Conservation (phyloP, 2,329 filamentous ascomycete genomes). For the Ustilaginoidea virens region DNA sequence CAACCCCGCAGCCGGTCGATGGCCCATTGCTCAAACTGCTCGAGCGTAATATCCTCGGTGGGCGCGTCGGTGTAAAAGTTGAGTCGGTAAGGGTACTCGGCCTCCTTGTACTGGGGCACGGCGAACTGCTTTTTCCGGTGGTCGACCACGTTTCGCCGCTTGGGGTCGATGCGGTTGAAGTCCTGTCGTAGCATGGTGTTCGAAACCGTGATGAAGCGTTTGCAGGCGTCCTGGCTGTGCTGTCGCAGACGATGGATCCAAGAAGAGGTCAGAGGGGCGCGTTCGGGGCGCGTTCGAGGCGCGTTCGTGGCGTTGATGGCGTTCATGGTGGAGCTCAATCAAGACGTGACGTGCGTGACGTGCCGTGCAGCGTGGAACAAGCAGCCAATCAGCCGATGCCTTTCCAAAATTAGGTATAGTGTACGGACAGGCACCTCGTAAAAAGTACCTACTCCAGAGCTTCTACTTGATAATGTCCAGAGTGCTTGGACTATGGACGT, state of each 20-base stretch:
- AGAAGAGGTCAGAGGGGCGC: conserved; percentile 9
- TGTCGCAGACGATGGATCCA: not conserved
- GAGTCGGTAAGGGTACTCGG: conserved; percentile 69
- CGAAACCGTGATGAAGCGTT: not conserved
- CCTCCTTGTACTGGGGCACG: conserved; percentile 57
- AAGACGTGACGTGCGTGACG: too few species aligned
- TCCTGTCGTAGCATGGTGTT: conserved; percentile 32
- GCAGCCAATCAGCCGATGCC: too few species aligned
- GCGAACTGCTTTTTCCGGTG: conserved; percentile 80
- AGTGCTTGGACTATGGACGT: too few species aligned
- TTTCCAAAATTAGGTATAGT: too few species aligned
- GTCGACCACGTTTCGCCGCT: conserved; percentile 63
- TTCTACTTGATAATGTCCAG: too few species aligned
- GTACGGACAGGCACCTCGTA: too few species aligned
- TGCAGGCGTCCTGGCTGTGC: not conserved
- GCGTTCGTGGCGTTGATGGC: too few species aligned
- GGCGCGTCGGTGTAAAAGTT: conserved; percentile 86
- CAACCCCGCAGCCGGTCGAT: conserved; percentile 76
- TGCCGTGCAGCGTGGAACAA: too few species aligned
- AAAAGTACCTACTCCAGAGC: too few species aligned
- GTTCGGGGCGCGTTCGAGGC: not conserved
- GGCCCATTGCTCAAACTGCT: conserved; percentile 98
- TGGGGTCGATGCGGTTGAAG: conserved; percentile 43
- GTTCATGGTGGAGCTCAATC: too few species aligned
- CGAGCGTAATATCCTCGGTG: conserved; percentile 85